phyloP scores from a whole-genome alignment of 805 yeast species.

The Lipomyces kockii region DNA sequence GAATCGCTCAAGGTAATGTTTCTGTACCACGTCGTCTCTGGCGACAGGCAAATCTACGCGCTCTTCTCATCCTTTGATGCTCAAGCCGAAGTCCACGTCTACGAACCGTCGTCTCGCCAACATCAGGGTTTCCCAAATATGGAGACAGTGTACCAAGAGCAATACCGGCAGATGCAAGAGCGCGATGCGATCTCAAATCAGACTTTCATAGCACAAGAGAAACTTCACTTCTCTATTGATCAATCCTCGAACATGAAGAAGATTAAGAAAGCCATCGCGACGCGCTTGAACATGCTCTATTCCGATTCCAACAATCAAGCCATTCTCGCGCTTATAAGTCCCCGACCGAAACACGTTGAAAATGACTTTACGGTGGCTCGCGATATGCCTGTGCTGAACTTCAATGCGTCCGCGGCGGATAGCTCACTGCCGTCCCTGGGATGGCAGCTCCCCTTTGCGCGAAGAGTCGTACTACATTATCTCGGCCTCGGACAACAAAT shows the following conservation, averaged over 20 bases:
- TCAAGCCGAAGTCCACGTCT: constrained; percentile 55
- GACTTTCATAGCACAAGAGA: constrained; percentile 57
- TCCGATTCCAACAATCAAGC: constrained; percentile 28
- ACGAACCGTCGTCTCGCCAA: constrained; percentile 72
- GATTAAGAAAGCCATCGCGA: constrained; percentile 57
- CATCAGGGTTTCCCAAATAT: constrained; percentile 62
- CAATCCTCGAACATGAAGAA: constrained; percentile 61
- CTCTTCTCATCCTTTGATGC: constrained; percentile 66
- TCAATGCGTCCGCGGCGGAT: constrained; percentile 64
- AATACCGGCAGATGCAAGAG: constrained; percentile 46
- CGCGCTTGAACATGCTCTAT: constrained; percentile 11
- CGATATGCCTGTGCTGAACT: constrained; percentile 59
- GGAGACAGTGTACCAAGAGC: constrained; percentile 59
- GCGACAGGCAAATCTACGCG: constrained; percentile 75
- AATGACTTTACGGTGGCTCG: constrained; percentile 53
- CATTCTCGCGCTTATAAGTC: constrained; percentile 25
- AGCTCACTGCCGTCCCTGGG: constrained; percentile 71
- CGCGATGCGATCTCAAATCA: constrained; percentile 35
- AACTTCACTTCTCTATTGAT: constrained; percentile 58
- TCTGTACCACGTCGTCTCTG: constrained; percentile 68
- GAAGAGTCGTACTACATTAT: constrained; percentile 69
- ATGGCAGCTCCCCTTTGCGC: constrained; percentile 75
- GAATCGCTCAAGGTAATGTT: constrained; percentile 51
- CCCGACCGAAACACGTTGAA: constrained; percentile 47
- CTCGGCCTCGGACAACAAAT: constrained; percentile 77